Evolutionary conservation across 371 early-diverging fungal genomes (phyloP), one percentile per base, ranked within the genome.

Genomic region (Apophysomyces sp.): DNA sequence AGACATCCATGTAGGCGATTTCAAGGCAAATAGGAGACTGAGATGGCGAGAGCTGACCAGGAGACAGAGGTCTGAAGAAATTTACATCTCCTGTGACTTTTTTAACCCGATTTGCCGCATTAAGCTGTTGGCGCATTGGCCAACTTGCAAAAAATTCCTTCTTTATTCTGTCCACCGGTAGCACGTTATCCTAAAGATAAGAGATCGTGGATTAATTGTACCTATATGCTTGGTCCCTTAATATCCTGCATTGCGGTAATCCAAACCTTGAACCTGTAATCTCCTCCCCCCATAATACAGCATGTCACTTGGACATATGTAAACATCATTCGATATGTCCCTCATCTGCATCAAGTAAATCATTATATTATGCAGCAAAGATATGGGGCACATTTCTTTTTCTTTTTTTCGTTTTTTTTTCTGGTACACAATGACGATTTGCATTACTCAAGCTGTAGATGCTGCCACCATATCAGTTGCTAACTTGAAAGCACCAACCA

Each of bases 401-500:
- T 53, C 30, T n/a, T 53, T 26, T 27, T 52, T 55, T 11, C 13
- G 12, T 28, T 31, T 55, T 11, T 28, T 32, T 31, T 55, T 16
- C 24, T 28, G 15, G 16, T 55, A 36, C 7, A 18, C 21, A 36
- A 16, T 3, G 18, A 15, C 8, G n/a, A 13, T 26, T 13, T 16
- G 29, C 15, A n/a, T 27, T 7, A 4, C 4, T 54, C 34, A 54
- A 8, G 29, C 13, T 30, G 34, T 16, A 15, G 18, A 59, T 57
- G 52, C 44, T 57, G 66, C 75, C 1, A 83, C 87, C 52, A 92
- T 65, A 54, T 92, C 92, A 16, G 85, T 75, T 11, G 87, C 91
- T 21, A 88, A 66, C 65, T 89, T 88, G 64, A 94, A 95, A 0
- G 86, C 75, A n/a, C 93, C 93, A 4, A 94, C 76, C 39, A 96